phyloP scores from a whole-genome alignment of 139 green algal species.

The Chlorella vulgaris region DNA sequence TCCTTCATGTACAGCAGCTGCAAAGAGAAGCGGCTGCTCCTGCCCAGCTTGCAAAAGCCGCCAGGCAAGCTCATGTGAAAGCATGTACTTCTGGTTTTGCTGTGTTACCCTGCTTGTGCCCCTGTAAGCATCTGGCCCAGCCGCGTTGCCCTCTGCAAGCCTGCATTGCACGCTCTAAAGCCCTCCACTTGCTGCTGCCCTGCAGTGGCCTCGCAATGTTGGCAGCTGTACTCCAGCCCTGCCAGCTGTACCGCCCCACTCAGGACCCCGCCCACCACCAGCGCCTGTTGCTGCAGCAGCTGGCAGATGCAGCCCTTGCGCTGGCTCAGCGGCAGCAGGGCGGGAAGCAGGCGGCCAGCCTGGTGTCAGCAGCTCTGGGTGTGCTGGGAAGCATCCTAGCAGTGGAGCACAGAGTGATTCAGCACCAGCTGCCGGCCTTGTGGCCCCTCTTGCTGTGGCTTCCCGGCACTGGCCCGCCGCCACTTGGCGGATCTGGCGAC shows the following conservation, averaged over 20 bases:
- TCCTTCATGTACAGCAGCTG: not conserved
- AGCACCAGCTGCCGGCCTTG: constrained; percentile 38
- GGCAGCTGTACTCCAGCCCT: constrained; percentile 1
- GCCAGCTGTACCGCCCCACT: constrained; percentile 45
- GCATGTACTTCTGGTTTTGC: not conserved
- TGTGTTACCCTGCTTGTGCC: not conserved
- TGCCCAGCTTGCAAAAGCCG: not conserved
- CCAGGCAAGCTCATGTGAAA: not conserved
- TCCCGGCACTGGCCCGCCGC: not conserved
- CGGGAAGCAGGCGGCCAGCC: not conserved
- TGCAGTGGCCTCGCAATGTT: constrained; percentile 10
- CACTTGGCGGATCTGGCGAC: too few species aligned
- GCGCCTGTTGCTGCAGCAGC: constrained; percentile 30
- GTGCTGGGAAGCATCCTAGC: constrained; percentile 37
- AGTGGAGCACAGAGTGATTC: constrained; percentile 44
- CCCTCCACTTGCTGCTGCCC: not conserved
- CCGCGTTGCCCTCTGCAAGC: not conserved
- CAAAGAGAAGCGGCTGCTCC: not conserved
- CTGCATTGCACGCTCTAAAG: too few species aligned
- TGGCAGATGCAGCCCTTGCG: constrained; percentile 13
- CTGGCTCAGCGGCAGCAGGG: not conserved
- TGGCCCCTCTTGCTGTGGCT: constrained; percentile 40
- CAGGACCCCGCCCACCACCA: constrained; percentile 39
- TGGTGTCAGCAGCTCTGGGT: constrained; percentile 19
- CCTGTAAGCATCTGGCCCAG: not conserved